Conservation (phyloP, 352 stramenopile genomes). For the Phytophthora parvispora region DNA sequence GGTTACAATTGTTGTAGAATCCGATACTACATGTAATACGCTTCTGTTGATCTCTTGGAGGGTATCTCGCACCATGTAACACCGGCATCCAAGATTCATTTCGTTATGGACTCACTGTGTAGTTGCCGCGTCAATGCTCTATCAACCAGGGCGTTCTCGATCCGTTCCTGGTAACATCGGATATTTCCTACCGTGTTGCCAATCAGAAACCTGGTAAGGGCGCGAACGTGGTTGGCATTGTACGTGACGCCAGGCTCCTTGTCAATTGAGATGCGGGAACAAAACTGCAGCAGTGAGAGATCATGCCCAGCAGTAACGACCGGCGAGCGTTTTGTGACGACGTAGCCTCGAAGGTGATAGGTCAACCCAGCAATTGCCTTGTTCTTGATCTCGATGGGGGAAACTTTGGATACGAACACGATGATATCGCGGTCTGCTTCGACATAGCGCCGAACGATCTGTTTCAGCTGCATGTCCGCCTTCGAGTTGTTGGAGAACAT, state of each 20-base stretch:
- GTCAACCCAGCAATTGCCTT: slow-evolving; percentile 25
- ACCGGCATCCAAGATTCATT: too few species aligned
- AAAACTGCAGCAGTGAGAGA: slow-evolving; percentile 58
- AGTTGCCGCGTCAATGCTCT: slow-evolving; percentile 3
- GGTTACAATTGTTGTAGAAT: too few species aligned
- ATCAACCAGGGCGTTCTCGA: slow-evolving; percentile 53
- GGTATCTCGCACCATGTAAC: too few species aligned
- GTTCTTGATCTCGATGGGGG: slow-evolving; percentile 24
- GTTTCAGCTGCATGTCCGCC: slow-evolving; percentile 26
- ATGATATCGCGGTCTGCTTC: slow-evolving; percentile 20
- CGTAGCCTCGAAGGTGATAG: slow-evolving; percentile 28
- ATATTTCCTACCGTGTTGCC: slow-evolving; percentile 46
- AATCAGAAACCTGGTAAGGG: slow-evolving; percentile 55
- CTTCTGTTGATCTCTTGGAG: too few species aligned
- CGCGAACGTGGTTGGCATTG: slow-evolving; percentile 30
- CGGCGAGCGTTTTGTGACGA: slow-evolving; percentile 49
- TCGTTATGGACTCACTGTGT: too few species aligned
- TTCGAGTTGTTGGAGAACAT: slow-evolving; percentile 20
- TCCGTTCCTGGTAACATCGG: slow-evolving; percentile 48
- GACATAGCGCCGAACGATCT: slow-evolving; percentile 31
- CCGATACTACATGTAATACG: too few species aligned
- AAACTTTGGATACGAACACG: slow-evolving; percentile 15
- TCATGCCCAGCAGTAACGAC: slow-evolving; percentile 25
- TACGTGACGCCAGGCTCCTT: slow-evolving; percentile 33
- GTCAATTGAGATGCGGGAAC: slow-evolving; percentile 58